These are phyloP conservation scores for Malassezia obtusa DNA, from an alignment of 1,284 basidiomycete species.

Conservation along the genomic window DNA sequence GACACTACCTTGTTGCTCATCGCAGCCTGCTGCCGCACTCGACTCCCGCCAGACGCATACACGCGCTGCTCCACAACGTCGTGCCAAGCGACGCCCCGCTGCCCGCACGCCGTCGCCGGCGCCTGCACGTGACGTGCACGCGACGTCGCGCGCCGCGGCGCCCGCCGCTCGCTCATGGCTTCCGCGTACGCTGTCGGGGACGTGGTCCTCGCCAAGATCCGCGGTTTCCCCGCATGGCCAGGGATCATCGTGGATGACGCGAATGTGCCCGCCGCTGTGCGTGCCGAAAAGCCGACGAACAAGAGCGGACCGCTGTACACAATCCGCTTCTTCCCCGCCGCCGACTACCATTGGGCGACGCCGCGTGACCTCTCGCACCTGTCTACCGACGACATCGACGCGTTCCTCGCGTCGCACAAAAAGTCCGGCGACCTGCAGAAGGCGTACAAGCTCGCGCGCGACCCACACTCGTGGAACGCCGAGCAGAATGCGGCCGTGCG, in stretches of 20 bases:
- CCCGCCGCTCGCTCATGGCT: neutral
- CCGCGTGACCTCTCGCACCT: conserved; percentile 72
- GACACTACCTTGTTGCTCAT: conserved; percentile 51
- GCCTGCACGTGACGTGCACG: neutral
- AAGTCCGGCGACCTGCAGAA: conserved; percentile 64
- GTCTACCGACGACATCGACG: conserved; percentile 68
- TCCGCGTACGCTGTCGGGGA: conserved; percentile 53
- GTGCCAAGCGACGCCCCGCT: neutral
- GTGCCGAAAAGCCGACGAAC: conserved; percentile 60
- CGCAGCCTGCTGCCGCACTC: conserved; percentile 1
- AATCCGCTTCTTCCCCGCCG: conserved; percentile 76
- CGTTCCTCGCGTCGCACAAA: conserved; percentile 70
- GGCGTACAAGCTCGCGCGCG: conserved; percentile 72
- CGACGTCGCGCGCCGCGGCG: neutral
- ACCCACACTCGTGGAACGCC: conserved; percentile 57
- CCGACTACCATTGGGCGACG: conserved; percentile 79
- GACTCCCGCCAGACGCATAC: neutral
- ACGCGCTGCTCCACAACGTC: conserved; percentile 1
- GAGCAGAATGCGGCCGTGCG: conserved; percentile 29
- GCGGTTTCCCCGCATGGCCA: conserved; percentile 88
- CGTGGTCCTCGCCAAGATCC: conserved; percentile 80
- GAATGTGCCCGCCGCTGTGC: conserved; percentile 56
- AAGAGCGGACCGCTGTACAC: conserved; percentile 67
- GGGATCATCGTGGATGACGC: conserved; percentile 72
- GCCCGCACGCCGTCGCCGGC: neutral